Percentiles rank a stretch among this genome's conserved stretches.
Conservation (phyloP, 352 stramenopile genomes). For the Pythium brassicae region DNA sequence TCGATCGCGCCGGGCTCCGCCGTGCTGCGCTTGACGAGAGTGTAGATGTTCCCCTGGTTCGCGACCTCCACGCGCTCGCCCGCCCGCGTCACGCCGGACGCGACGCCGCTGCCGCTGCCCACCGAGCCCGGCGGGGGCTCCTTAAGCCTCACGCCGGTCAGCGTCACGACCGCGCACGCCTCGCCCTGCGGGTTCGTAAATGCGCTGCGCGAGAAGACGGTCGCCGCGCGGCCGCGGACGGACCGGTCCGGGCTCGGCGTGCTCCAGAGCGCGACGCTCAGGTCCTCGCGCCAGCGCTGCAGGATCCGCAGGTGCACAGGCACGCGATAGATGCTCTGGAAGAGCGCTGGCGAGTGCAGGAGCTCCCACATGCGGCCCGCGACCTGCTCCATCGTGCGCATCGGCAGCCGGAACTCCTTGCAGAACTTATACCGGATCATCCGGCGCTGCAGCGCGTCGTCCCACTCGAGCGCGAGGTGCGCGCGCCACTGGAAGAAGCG, state of each 20-base stretch:
- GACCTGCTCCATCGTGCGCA: neutral
- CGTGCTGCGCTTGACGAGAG: neutral
- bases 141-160: constrained; percentile 7
- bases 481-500: constrained; percentile 8
- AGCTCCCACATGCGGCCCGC: constrained; percentile 3
- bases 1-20: neutral
- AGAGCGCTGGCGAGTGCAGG: constrained; percentile 9
- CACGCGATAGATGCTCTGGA: constrained; percentile 3
- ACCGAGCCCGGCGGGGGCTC: neutral
- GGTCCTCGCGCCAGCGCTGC: constrained; percentile 1
- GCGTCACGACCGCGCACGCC: constrained; percentile 1
- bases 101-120: neutral
- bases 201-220: neutral
- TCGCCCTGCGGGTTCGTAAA: neutral
- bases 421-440: constrained; percentile 10
- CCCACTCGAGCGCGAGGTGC: constrained; percentile 1
- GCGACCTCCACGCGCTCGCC: constrained; percentile 3
- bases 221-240: neutral
- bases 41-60: constrained; percentile 6
- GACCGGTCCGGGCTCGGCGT: constrained; percentile 2
- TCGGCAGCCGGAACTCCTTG: constrained; percentile 4
- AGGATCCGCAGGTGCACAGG: constrained; percentile 6
- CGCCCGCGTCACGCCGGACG: neutral
- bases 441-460: neutral
- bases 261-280: constrained; percentile 12